Evolutionary conservation across 805 yeast genomes (phyloP).

Genomic region (Saccharomycopsis sp.): DNA sequence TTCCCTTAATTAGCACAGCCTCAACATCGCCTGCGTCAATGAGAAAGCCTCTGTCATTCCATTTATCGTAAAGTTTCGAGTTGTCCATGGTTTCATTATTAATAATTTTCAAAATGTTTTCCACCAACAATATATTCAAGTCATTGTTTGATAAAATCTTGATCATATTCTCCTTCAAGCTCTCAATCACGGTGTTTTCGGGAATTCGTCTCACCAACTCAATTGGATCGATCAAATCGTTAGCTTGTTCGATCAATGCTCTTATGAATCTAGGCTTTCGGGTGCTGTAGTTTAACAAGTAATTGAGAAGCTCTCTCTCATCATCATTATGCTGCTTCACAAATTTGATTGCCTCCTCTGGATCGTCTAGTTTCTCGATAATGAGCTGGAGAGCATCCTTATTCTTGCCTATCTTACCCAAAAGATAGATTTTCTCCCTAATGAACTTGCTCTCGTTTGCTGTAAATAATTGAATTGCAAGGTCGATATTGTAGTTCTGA

Average conservation of each 20-base stretch:
- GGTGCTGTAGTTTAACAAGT: conserved; percentile 62
- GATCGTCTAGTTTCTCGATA: conserved; percentile 70
- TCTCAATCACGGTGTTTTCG: conserved; percentile 52
- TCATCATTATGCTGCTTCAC: conserved; percentile 49
- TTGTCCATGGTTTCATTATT: conserved; percentile 41
- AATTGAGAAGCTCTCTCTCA: conserved; percentile 77
- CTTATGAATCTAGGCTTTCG: conserved; percentile 70
- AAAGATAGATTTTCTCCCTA: conserved; percentile 72
- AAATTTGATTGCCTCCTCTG: conserved; percentile 73
- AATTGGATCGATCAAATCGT: conserved; percentile 60
- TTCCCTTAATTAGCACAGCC: conserved; percentile 23
- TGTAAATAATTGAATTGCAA: conserved; percentile 47
- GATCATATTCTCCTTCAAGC: conserved; percentile 52
- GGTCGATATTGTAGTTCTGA: conserved; percentile 58
- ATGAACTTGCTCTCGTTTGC: conserved; percentile 43
- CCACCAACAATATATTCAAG: conserved; percentile 44
- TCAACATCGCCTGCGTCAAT: conserved; percentile 24
- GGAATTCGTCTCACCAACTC: conserved; percentile 63
- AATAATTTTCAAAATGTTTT: conserved; percentile 48
- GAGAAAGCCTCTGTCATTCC: conserved; percentile 30
- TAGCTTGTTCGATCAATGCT: conserved; percentile 63
- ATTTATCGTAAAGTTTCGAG: conserved; percentile 28
- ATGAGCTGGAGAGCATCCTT: conserved; percentile 70
- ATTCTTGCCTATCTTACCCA: conserved; percentile 78
- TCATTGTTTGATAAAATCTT: conserved; percentile 61